Percentiles rank a stretch among this genome's conserved stretches.
Evolutionary conservation across 1,139 yeast genomes (phyloP).

Genomic region (Geotrichum australiense): DNA sequence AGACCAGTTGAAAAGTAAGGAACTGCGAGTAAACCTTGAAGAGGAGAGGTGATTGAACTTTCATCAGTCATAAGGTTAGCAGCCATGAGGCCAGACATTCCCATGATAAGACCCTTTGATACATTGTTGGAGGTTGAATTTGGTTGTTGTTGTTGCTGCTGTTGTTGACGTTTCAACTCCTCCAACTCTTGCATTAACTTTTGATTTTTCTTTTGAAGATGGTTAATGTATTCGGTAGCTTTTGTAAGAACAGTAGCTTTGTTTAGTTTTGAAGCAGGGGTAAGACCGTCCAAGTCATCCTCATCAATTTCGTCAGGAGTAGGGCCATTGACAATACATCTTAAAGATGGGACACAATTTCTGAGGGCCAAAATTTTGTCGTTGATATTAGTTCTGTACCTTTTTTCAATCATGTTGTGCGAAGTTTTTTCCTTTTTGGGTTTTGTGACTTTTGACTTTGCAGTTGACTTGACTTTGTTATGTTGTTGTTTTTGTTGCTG

Average conservation of each 20-base stretch:
- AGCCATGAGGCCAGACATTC: slow-evolving; percentile 37
- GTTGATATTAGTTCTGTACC: slow-evolving; percentile 70
- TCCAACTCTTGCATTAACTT: slow-evolving; percentile 47
- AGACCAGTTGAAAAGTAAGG: slow-evolving; percentile 26
- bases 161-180: slow-evolving; percentile 3
- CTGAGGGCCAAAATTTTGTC: slow-evolving; percentile 63
- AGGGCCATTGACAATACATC: slow-evolving; percentile 31
- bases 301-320: slow-evolving; percentile 32
- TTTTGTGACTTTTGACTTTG: slow-evolving; percentile 29
- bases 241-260: slow-evolving; percentile 84
- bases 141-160: slow-evolving; percentile 4
- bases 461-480: slow-evolving; percentile 9
- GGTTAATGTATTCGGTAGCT: slow-evolving; percentile 85
- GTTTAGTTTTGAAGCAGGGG: slow-evolving; percentile 81
- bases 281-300: slow-evolving; percentile 74
- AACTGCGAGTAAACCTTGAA: slow-evolving; percentile 32
- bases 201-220: slow-evolving; percentile 65
- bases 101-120: slow-evolving; percentile 10
- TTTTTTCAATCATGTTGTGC: slow-evolving; percentile 76
- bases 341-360: slow-evolving; percentile 64
- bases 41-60: slow-evolving; percentile 17
- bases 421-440: slow-evolving; percentile 49
- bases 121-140: background rate
- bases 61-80: slow-evolving; percentile 31
- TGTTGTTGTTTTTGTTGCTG: background rate